A percentile compares a stretch with the other conserved stretches of the same genome.
Evolutionary conservation across 2,329 filamentous ascomycete species (phyloP).

Genomic region (Fusarium coicis): DNA sequence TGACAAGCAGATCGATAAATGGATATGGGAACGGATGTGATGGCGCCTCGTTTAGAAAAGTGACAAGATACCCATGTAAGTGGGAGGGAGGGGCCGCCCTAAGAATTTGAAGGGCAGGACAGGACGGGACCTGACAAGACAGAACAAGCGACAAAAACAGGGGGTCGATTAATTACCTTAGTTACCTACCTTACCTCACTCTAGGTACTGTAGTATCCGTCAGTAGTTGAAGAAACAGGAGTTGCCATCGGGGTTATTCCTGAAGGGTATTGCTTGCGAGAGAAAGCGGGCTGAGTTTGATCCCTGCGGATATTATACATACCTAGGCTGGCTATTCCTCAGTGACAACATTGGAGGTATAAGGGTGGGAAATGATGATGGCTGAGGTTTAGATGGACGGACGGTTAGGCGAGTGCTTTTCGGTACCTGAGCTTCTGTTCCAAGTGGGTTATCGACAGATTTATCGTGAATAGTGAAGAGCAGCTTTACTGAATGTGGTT

Average conservation of each 20-base stretch:
- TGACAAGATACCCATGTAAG: constrained; percentile 21
- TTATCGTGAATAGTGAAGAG: not conserved
- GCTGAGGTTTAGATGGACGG: constrained; percentile 4
- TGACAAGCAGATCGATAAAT: constrained; percentile 36
- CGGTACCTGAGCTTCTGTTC: constrained; percentile 10
- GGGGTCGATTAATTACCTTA: not conserved
- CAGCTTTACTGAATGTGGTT: constrained; percentile 2
- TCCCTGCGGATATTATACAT: not conserved
- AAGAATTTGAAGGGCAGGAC: not conserved
- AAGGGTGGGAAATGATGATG: constrained; percentile 4
- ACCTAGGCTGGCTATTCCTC: not conserved
- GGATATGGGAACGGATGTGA: not conserved
- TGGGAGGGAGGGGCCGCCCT: constrained; percentile 8
- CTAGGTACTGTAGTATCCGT: not conserved
- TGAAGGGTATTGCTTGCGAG: constrained; percentile 38
- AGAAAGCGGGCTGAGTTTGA: constrained; percentile 15
- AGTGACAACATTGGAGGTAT: not conserved
- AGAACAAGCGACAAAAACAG: not conserved
- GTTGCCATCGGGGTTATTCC: constrained; percentile 24
- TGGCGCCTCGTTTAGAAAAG: constrained; percentile 12
- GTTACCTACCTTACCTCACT: not conserved
- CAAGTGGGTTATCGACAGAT: constrained; percentile 27
- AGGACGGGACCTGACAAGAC: not conserved
- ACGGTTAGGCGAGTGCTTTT: constrained; percentile 7
- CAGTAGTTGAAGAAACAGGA: constrained; percentile 10